Conservation (phyloP, 2,329 filamentous ascomycete species). For the Aureobasidium pullulans region DNA sequence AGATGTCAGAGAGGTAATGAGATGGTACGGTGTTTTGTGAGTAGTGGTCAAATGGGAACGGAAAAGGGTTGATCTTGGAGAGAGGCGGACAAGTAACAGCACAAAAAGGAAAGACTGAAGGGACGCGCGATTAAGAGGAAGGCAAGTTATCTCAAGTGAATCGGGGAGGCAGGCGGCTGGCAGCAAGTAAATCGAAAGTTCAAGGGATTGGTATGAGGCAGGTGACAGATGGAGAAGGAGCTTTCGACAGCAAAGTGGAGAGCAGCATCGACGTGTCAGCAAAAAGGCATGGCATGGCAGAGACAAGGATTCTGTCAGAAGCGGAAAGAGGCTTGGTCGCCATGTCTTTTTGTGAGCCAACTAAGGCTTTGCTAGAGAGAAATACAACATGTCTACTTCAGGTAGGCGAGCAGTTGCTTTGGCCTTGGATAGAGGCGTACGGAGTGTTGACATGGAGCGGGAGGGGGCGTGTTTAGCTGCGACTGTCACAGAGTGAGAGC, state of each 20-base stretch:
- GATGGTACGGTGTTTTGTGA: background rate
- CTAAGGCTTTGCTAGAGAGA: too few relatives aligned
- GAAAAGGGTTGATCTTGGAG: background rate
- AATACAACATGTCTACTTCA: too few relatives aligned
- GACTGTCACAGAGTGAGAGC: background rate
- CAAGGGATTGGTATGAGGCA: background rate
- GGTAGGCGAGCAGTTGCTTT: too few relatives aligned
- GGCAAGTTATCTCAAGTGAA: background rate
- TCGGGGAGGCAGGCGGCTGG: background rate
- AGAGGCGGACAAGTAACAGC: background rate
- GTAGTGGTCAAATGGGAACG: background rate
- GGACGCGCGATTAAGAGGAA: background rate
- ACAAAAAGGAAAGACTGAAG: background rate
- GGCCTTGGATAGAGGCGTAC: background rate
- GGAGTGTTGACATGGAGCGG: background rate
- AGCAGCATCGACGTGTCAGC: constrained; percentile 4
- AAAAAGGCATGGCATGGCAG: background rate
- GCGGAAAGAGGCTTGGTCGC: too few relatives aligned
- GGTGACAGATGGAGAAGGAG: constrained; percentile 1
- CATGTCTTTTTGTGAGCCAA: too few relatives aligned
- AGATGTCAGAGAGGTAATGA: background rate
- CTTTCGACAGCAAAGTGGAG: background rate
- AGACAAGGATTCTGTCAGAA: too few relatives aligned
- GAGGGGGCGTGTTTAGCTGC: background rate
- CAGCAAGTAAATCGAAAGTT: background rate